Conservation (phyloP, 2,329 filamentous ascomycete species). For the Microdochium trichocladiopsis region DNA sequence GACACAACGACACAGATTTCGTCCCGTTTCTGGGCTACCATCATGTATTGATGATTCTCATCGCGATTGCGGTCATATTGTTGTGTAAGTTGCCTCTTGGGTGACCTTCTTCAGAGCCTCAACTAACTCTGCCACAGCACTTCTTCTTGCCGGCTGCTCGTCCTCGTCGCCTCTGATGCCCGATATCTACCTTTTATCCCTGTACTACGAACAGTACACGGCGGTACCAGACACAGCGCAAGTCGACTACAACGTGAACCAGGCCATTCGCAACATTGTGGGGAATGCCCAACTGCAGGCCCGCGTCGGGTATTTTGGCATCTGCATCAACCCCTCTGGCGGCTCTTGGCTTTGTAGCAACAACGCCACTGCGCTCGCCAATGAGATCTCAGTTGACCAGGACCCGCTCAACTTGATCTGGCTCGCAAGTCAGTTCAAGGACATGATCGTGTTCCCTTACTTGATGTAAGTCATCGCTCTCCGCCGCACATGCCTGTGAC, state of each 20-base stretch:
- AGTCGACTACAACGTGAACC: conserved; percentile 81
- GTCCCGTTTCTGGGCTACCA: conserved; percentile 66
- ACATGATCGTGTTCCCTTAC: conserved; percentile 97
- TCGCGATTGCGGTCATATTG: conserved; percentile 87
- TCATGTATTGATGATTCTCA: conserved; percentile 95
- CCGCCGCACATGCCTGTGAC: background rate
- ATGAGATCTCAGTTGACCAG: conserved; percentile 82
- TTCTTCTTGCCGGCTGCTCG: conserved; percentile 90
- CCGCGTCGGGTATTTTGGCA: conserved; percentile 94
- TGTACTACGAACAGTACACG: conserved; percentile 88
- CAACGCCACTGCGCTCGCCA: conserved; percentile 88
- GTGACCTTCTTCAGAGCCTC: conserved; percentile 1
- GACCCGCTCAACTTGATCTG: conserved; percentile 96
- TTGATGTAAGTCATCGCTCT: conserved; percentile 61
- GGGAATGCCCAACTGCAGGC: conserved; percentile 78
- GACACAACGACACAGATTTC: conserved; percentile 36
- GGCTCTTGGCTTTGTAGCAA: conserved; percentile 93
- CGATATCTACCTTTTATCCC: conserved; percentile 93
- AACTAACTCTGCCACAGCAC: conserved; percentile 47
- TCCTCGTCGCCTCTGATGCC: conserved; percentile 94
- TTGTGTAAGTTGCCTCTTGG: conserved; percentile 85
- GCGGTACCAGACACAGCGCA: conserved; percentile 79
- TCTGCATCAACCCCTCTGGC: conserved; percentile 88
- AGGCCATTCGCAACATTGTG: conserved; percentile 84
- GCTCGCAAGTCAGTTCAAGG: conserved; percentile 95